Conservation (phyloP, 371 early-diverging fungal genomes). For the Dentiscutata heterogama region DNA sequence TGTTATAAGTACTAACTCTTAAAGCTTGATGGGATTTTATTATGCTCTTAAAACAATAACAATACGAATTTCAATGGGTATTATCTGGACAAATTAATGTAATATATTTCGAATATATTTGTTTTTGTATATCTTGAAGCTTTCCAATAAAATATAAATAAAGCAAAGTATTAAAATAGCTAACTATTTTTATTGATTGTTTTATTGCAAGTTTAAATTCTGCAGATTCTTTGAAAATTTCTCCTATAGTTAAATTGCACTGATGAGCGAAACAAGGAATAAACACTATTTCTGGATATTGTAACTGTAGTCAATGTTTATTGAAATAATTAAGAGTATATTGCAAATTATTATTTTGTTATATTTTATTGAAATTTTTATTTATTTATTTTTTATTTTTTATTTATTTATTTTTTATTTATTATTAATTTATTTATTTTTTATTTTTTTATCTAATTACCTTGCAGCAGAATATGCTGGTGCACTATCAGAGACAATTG, state of each 20-base stretch:
- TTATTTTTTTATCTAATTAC: not conserved
- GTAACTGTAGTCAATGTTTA: not conserved
- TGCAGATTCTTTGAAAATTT: conserved; percentile 34
- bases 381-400: not conserved
- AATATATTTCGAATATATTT: conserved; percentile 11
- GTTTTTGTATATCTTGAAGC: not conserved
- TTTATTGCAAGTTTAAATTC: not conserved
- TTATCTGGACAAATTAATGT: conserved; percentile 18
- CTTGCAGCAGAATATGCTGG: conserved; percentile 14
- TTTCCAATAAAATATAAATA: not conserved
- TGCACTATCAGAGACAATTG: conserved; percentile 39
- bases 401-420: not conserved
- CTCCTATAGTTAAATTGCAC: not conserved
- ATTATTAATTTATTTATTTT: too few relatives aligned
- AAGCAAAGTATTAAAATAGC: conserved; percentile 3
- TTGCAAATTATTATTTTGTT: not conserved
- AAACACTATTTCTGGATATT: conserved; percentile 30
- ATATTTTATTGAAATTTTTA: not conserved
- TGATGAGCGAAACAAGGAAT: conserved; percentile 38
- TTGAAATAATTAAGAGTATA: conserved; percentile 3
- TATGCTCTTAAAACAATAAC: conserved; percentile 20
- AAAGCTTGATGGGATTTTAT: conserved; percentile 11
- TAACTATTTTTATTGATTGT: conserved; percentile 27
- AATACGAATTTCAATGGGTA: conserved; percentile 22
- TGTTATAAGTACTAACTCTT: conserved; percentile 7